These are phyloP conservation scores for Curvularia hawaiiensis DNA, from an alignment of 2,329 filamentous ascomycete genomes.

Conservation along the genomic window DNA sequence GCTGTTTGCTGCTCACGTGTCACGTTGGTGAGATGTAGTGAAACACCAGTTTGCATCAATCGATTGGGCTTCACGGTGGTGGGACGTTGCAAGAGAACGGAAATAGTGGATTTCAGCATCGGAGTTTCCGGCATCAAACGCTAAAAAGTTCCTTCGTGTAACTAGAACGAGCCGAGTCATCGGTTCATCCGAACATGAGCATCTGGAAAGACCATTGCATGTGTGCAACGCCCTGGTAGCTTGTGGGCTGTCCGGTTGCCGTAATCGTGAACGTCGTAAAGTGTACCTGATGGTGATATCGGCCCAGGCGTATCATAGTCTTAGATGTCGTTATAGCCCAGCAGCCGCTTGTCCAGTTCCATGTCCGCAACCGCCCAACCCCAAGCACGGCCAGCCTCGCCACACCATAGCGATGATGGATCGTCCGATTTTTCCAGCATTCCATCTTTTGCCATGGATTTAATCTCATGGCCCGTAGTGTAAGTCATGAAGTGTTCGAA, in stretches of 20 bases:
- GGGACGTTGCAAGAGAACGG: constrained; percentile 5
- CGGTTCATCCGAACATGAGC: constrained; percentile 6
- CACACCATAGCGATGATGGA: constrained; percentile 57
- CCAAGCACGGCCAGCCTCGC: constrained; percentile 56
- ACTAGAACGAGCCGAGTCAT: constrained; percentile 9
- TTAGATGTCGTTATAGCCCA: constrained; percentile 58
- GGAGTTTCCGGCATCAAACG: background rate
- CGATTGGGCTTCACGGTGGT: constrained; percentile 1
- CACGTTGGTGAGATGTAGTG: background rate
- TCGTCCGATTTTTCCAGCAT: constrained; percentile 58
- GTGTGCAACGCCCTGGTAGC: constrained; percentile 2
- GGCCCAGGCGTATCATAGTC: background rate
- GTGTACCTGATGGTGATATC: background rate
- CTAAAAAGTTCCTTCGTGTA: constrained; percentile 11
- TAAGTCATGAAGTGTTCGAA: constrained; percentile 65
- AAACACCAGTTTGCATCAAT: background rate
- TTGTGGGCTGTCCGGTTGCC: constrained; percentile 28
- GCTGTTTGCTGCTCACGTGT: background rate
- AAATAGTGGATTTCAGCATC: constrained; percentile 6
- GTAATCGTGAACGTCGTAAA: constrained; percentile 27
- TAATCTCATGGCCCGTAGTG: constrained; percentile 62
- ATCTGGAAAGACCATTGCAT: background rate
- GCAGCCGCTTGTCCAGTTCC: constrained; percentile 52
- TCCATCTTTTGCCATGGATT: constrained; percentile 58
- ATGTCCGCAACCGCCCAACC: constrained; percentile 55